phyloP scores from a whole-genome alignment of 2,329 filamentous ascomycete species.

The Cladosporium sp. region DNA sequence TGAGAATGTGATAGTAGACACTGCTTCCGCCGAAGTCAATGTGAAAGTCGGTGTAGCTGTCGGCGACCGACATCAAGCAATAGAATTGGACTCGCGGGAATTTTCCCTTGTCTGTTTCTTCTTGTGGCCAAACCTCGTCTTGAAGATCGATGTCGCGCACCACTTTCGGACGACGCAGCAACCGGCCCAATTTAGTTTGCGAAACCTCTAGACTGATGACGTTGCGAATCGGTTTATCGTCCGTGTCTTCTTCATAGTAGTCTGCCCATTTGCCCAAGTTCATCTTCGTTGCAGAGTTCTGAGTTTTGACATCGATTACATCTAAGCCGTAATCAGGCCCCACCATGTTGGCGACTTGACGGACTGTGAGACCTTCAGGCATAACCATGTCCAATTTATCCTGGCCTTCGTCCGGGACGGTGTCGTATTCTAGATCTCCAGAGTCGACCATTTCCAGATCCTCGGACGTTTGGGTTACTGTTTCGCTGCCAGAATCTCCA shows the following conservation, averaged over 20 bases:
- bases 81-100: constrained; percentile 67
- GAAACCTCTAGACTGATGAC: constrained; percentile 71
- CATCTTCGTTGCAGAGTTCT: constrained; percentile 63
- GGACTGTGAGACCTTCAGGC: constrained; percentile 62
- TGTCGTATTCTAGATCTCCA: constrained; percentile 50
- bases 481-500: constrained; percentile 6
- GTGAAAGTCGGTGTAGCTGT: constrained; percentile 72
- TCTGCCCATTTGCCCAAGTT: constrained; percentile 67
- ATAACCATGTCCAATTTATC: constrained; percentile 69
- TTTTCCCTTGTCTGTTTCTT: constrained; percentile 54
- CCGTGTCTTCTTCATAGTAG: constrained; percentile 63
- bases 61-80: constrained; percentile 69
- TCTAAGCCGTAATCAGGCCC: constrained; percentile 63
- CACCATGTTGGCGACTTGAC: constrained; percentile 63
- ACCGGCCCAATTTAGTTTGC: constrained; percentile 60
- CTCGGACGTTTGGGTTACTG: constrained; percentile 24
- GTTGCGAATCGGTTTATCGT: constrained; percentile 63
- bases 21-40: constrained; percentile 72
- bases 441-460: constrained; percentile 29
- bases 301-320: constrained; percentile 69
- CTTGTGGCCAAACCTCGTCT: constrained; percentile 57
- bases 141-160: constrained; percentile 64
- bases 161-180: constrained; percentile 63
- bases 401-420: constrained; percentile 60
- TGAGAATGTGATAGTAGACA: constrained; percentile 69